Conservation (phyloP, 805 yeast species). For the Saccharomyces kudriavzevii region DNA sequence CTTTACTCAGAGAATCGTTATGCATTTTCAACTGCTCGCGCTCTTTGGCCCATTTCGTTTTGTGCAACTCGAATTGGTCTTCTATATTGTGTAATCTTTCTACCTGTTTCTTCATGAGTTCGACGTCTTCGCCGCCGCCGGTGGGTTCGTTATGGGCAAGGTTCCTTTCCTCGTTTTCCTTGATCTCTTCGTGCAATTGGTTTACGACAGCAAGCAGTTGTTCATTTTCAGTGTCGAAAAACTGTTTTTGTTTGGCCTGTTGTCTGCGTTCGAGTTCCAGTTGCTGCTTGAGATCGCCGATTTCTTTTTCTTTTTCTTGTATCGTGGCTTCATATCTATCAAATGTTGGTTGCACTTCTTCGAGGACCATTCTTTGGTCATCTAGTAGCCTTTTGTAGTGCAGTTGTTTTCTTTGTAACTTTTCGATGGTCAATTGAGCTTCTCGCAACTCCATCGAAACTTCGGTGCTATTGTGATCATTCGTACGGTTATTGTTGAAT, state of each 20-base stretch:
- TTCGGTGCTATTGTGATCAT: constrained; percentile 10
- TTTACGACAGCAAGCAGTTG: constrained; percentile 28
- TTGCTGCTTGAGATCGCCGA: constrained; percentile 16
- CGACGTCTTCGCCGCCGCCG: not conserved
- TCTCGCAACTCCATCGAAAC: constrained; percentile 5
- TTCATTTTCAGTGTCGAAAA: constrained; percentile 25
- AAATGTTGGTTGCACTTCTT: constrained; percentile 28
- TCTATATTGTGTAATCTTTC: constrained; percentile 9
- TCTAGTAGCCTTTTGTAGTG: constrained; percentile 24
- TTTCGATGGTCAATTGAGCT: constrained; percentile 12
- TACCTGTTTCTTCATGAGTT: constrained; percentile 7
- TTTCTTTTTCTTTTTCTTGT: constrained; percentile 25
- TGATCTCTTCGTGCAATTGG: constrained; percentile 27
- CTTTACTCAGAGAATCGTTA: constrained; percentile 23
- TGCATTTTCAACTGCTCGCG: constrained; percentile 24
- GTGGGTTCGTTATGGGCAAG: not conserved
- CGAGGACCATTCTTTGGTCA: constrained; percentile 27
- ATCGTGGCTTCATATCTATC: constrained; percentile 28
- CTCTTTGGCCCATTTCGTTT: constrained; percentile 22
- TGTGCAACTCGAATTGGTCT: constrained; percentile 10
- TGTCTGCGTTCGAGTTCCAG: constrained; percentile 20
- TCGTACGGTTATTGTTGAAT: not conserved
- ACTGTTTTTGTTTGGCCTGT: constrained; percentile 22
- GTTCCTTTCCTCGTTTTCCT: constrained; percentile 21
- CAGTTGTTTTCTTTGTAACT: constrained; percentile 15